phyloP scores from a whole-genome alignment of 371 early-diverging fungal genomes.

The Circinella umbellata region DNA sequence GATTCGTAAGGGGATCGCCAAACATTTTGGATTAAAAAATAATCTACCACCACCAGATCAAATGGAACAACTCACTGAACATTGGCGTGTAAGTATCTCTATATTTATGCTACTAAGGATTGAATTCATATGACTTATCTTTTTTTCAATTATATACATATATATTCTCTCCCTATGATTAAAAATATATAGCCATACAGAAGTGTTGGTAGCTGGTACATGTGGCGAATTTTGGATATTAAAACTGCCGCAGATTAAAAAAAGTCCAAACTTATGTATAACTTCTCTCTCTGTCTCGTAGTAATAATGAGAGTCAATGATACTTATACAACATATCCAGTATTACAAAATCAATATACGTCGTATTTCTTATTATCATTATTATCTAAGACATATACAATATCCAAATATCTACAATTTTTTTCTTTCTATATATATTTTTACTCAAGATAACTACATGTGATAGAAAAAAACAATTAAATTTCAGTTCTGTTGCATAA shows the following conservation, averaged over 20 bases:
- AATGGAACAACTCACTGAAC: constrained; percentile 49
- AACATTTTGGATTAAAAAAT: constrained; percentile 43
- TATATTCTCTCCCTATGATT: neutral
- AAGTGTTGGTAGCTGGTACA: constrained; percentile 53
- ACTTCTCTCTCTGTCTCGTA: too few relatives aligned
- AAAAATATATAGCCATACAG: constrained; percentile 43
- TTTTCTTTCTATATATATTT: too few relatives aligned
- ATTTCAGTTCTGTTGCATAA: too few relatives aligned
- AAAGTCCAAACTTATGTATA: neutral
- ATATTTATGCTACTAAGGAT: too few relatives aligned
- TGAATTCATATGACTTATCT: neutral
- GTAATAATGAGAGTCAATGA: too few relatives aligned
- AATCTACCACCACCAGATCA: constrained; percentile 38
- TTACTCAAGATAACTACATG: too few relatives aligned
- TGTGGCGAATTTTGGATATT: constrained; percentile 52
- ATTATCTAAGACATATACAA: too few relatives aligned
- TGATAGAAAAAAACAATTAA: too few relatives aligned
- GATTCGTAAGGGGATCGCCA: constrained; percentile 55
- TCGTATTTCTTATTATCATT: too few relatives aligned
- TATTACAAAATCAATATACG: too few relatives aligned
- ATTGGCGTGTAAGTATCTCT: constrained; percentile 40
- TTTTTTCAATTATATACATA: neutral
- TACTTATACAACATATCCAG: too few relatives aligned
- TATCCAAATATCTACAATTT: too few relatives aligned
- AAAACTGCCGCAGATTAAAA: constrained; percentile 14